phyloP scores from a whole-genome alignment of 73 alveolate genomes.

The Paramecium tetraurelia region DNA sequence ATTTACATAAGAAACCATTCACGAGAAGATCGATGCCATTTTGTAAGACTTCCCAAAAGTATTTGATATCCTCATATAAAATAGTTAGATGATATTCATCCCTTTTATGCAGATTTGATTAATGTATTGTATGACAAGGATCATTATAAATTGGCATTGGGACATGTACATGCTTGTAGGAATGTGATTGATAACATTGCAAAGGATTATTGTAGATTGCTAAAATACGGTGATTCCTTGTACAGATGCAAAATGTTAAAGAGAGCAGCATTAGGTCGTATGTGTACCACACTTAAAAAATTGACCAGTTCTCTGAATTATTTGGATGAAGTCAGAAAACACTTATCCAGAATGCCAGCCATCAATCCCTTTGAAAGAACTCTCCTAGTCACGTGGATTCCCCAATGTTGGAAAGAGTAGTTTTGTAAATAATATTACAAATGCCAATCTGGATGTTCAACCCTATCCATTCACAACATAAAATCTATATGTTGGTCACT shows the following conservation, averaged over 20 bases:
- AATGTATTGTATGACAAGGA: conserved; percentile 99
- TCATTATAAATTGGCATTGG: conserved; percentile 99
- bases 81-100: conserved; percentile 98
- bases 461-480: conserved; percentile 99
- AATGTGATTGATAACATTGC: conserved; percentile 95
- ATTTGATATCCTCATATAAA: background rate
- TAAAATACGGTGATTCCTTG: conserved; percentile 98
- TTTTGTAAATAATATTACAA: conserved; percentile 97
- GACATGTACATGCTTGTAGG: conserved; percentile 90
- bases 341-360: conserved; percentile 97
- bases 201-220: conserved; percentile 95
- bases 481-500: conserved; percentile 98
- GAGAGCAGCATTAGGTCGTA: conserved; percentile 96
- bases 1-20: conserved; percentile 93
- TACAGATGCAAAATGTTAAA: conserved; percentile 98
- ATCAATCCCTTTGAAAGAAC: conserved; percentile 98
- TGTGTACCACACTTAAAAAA: conserved; percentile 98
- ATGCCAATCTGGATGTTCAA: conserved; percentile 93
- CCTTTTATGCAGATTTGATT: conserved; percentile 99
- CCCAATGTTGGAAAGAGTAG: conserved; percentile 99
- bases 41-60: conserved; percentile 97
- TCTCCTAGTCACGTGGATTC: conserved; percentile 94
- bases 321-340: conserved; percentile 99
- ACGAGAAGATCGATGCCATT: conserved; percentile 96
- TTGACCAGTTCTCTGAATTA: conserved; percentile 94